Evolutionary conservation across 805 yeast species (phyloP), one percentile per base, ranked within the genome.

Genomic region (Teunomyces stri): DNA sequence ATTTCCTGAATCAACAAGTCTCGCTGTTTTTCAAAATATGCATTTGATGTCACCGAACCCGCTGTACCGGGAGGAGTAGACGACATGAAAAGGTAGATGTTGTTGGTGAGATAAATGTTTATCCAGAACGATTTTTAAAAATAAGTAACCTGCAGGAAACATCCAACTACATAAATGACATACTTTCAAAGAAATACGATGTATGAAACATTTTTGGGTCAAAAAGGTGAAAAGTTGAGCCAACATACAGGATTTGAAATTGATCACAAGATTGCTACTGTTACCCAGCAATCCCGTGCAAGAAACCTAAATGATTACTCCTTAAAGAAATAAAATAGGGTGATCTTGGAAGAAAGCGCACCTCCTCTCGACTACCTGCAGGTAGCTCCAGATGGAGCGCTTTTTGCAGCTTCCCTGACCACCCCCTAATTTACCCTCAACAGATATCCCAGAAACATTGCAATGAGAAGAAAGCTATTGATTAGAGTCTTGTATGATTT

Each of bases 1-100:
- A 83, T 81, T 50, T 82, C 85, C 37, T 79, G 75, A n/a, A 83
- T 67, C 34, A 82, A 69, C 16, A 72, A 60, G 50, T 82, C 85
- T 13, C 87, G 67, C 52, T 82, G 86, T 50, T 75, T 77, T 51
- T 81, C 86, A 54, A 83, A 83, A 44, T 29, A 37, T 21, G 11
- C 29, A 37, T 37, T 37, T 11, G 49, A 30, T 33, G 43, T 36
- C 16, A 30, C 35, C 3, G 43, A 25, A 15, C 43, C 18, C 10
- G 20, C 36, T 13, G 33, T 25, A 12, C 31, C 20, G 12, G 34
- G 36, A n/a, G 44, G 44, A 11, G 44, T 41, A 9, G 44, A 29
- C 16, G 44, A 29, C 44, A 29, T 31, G 34, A 31, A 31, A 15
- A 31, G 10, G 34, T n/a, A 7, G 34, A 11, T 25, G 11, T 9